Percentiles rank a stretch among this genome's conserved stretches.
Conservation (phyloP, 148 eudicot species). For the Heliamphora exappendiculata region DNA sequence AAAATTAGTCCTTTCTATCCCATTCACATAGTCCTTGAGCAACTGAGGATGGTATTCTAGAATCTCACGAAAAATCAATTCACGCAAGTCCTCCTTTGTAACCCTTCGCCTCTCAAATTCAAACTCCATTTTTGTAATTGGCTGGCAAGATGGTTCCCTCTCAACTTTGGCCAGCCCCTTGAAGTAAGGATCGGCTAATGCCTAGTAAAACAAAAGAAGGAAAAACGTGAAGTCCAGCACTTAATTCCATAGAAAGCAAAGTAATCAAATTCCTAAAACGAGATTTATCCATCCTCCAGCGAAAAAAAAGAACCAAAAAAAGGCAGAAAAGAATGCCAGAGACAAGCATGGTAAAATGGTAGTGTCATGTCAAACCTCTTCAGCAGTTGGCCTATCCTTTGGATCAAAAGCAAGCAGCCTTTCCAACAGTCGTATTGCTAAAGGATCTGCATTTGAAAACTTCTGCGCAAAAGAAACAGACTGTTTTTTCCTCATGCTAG, state of each 20-base stretch:
- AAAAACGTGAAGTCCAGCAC: background rate
- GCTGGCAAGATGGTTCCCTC: slow-evolving; percentile 61
- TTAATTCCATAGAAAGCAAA: background rate
- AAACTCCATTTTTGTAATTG: slow-evolving; percentile 64
- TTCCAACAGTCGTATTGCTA: slow-evolving; percentile 47
- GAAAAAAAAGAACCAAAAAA: background rate
- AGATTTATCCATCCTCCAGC: background rate
- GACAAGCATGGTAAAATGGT: background rate
- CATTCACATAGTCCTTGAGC: slow-evolving; percentile 54
- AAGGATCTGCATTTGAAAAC: slow-evolving; percentile 55
- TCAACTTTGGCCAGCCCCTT: slow-evolving; percentile 60
- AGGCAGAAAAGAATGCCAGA: background rate
- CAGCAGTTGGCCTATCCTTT: slow-evolving; percentile 63
- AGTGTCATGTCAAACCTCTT: slow-evolving; percentile 36
- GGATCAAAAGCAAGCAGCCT: slow-evolving; percentile 67
- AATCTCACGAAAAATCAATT: slow-evolving; percentile 58
- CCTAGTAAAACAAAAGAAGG: slow-evolving; percentile 25
- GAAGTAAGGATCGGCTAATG: slow-evolving; percentile 67
- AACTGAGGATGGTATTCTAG: slow-evolving; percentile 75
- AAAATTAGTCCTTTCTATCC: slow-evolving; percentile 48
- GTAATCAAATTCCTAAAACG: background rate
- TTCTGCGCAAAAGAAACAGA: slow-evolving; percentile 46
- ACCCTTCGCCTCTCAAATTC: slow-evolving; percentile 62
- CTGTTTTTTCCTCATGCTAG: slow-evolving; percentile 56
- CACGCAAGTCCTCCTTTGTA: slow-evolving; percentile 57